Evolutionary conservation across 2,329 filamentous ascomycete species (phyloP), one percentile per base, ranked within the genome.

Genomic region (Phialophora tarda): DNA sequence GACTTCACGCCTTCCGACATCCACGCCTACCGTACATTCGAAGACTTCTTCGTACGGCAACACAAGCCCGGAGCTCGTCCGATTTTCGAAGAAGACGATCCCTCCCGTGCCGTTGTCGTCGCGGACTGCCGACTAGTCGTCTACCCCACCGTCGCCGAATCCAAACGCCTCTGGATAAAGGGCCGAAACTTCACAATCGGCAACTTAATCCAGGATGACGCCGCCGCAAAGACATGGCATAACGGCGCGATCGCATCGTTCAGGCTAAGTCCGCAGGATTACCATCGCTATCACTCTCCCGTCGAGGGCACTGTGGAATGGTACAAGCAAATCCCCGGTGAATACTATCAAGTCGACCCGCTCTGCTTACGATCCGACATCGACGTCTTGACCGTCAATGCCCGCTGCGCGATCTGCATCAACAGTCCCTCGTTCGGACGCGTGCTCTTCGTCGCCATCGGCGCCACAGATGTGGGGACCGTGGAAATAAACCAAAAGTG

Each of bases 31-130:
- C 96, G 92, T 78, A 97, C 86, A 76, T 99, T 99, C 83, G 98
- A 98, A 79, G 92, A 98, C 77, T 99, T 99, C 85, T 99, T 99
- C 81, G 98, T 97, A 78, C 91, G 95, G 58, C 88, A 91, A 12
- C 82, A 98, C 68, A 98, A 97, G 80, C 93, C 38, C 4, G 38
- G 38, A 41, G 38, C 38, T 7, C 38, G 38, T 41, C 38, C 38
- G 7, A 41, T 41, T 5, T 41, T 41, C 38, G 38, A 41, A 41
- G 14, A 41, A 17, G 4, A 41, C 17, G 38, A 41, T 17, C 38
- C 38, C 4, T 41, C 38, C 17, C 38, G 38, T n/a, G 38, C 38
- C 4, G 38, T 41, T 17, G 5, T 41, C 38, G 38, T 41, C 7
- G 38, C 38, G n/a, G 38, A 41, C 38, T 41, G 38, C 14, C 38